Evolutionary conservation across 306 rosid species (phyloP), one percentile per base, ranked within the genome.

Genomic region (Trifolium pratense): DNA sequence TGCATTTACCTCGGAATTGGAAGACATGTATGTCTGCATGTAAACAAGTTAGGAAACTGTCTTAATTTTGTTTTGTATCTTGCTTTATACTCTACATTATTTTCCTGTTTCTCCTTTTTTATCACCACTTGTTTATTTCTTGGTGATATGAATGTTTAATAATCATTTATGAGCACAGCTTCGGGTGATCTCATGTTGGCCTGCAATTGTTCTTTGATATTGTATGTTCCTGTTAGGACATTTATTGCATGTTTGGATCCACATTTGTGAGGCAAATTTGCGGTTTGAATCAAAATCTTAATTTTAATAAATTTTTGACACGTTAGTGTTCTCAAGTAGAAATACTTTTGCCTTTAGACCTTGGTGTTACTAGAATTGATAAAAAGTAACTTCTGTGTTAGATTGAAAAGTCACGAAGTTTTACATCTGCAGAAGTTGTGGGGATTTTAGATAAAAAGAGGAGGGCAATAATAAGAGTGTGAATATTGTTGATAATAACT

Each of bases 1-100:
- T 36, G 25, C 65, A 51, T 69, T 59, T 69, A 59, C 64, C 29
- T 20, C 43, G 42, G 56, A 48, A 40, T 48, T 68, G 55, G 75
- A 9, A 68, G 21, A 77, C 39, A n/a, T 34, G 34, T 67, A 40
- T 43, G 16, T 29, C 6, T 21, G 48, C 77, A 62, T 25, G 40
- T 20, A 26, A 32, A 60, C 14, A 45, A 70, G 18, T 39, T 13
- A 16, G 37, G 64, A 69, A 70, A 62, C 36, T 58, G 5, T 58
- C 39, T 26, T 26, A 25, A 26, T 9, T 53, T 53, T 51, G 7
- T 46, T 26, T 26, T 48, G 18, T 49, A 21, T 49, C 23, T 51
- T 20, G 31, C 60, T 53, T 20, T 53, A 20, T 53, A 18, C 59
- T 8, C 26, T 0, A 18, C 59, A 18, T 20, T 5, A 20, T 53